Conservation (phyloP, 2,329 filamentous ascomycete genomes). For the Epichloe coenophiala region DNA sequence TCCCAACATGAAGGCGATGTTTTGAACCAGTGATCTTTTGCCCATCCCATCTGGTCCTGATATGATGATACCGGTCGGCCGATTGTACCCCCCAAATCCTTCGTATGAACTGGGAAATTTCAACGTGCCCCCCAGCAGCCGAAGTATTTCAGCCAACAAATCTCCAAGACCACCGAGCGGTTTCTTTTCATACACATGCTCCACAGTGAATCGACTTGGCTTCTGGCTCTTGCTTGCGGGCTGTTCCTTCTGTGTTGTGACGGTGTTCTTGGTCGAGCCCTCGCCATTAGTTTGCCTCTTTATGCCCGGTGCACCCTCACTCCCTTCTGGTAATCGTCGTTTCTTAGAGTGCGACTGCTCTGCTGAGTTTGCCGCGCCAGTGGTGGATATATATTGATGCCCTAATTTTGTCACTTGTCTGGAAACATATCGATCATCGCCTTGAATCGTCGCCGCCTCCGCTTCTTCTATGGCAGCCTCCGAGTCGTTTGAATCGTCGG, state of each 20-base stretch:
- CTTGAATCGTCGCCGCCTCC: slow-evolving; percentile 20
- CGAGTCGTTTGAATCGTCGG: slow-evolving; percentile 39
- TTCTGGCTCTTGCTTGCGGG: slow-evolving; percentile 18
- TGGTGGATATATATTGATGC: slow-evolving; percentile 14
- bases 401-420: slow-evolving; percentile 29
- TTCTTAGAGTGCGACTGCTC: slow-evolving; percentile 19
- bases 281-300: slow-evolving; percentile 1
- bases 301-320: slow-evolving; percentile 11
- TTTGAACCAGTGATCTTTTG: slow-evolving; percentile 65
- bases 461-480: slow-evolving; percentile 34
- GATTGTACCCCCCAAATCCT: slow-evolving; percentile 5
- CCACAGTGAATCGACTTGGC: slow-evolving; percentile 17
- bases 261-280: background rate
- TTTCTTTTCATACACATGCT: slow-evolving; percentile 11
- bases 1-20: slow-evolving; percentile 56
- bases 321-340: slow-evolving; percentile 17
- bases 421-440: slow-evolving; percentile 26
- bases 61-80: slow-evolving; percentile 47
- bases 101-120: slow-evolving; percentile 11
- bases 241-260: slow-evolving; percentile 15
- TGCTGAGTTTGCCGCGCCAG: slow-evolving; percentile 2
- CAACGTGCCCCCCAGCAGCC: slow-evolving; percentile 8
- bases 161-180: slow-evolving; percentile 19
- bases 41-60: slow-evolving; percentile 72
- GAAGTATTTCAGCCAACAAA: slow-evolving; percentile 11